Conservation (phyloP, 2,329 filamentous ascomycete genomes). For the Fusarium circinatum region DNA sequence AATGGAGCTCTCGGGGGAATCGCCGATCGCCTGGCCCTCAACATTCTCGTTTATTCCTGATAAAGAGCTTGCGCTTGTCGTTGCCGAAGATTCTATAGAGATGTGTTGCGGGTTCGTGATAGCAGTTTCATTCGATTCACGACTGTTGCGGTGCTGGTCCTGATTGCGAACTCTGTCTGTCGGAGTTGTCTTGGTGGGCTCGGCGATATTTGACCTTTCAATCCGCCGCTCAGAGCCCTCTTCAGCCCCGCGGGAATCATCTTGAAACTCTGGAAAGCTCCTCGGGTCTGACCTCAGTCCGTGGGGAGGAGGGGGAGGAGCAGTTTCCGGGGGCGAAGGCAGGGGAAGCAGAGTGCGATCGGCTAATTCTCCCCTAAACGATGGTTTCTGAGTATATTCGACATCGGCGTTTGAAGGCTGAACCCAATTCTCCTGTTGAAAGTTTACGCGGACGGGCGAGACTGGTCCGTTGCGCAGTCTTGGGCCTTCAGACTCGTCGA, state of each 20-base stretch:
- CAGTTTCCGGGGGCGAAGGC: constrained; percentile 43
- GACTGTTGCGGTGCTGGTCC: constrained; percentile 59
- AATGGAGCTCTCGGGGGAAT: constrained; percentile 62
- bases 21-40: constrained; percentile 57
- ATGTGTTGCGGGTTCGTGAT: constrained; percentile 60
- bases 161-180: constrained; percentile 47
- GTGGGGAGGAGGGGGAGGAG: constrained; percentile 50
- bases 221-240: neutral
- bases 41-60: constrained; percentile 61
- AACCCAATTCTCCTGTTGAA: constrained; percentile 63
- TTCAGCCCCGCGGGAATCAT: constrained; percentile 10
- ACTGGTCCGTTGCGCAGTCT: constrained; percentile 62
- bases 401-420: constrained; percentile 64
- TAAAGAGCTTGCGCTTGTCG: constrained; percentile 66
- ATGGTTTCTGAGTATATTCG: constrained; percentile 51
- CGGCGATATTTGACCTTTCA: constrained; percentile 26
- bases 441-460: constrained; percentile 67
- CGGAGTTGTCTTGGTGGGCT: constrained; percentile 48
- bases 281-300: constrained; percentile 13
- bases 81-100: constrained; percentile 63
- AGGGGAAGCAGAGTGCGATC: constrained; percentile 38
- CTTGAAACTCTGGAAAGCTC: constrained; percentile 21
- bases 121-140: constrained; percentile 63
- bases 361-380: constrained; percentile 41
- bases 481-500: constrained; percentile 50